phyloP scores from a whole-genome alignment of 108 stramenopile species.

The Nitzschia sp. region DNA sequence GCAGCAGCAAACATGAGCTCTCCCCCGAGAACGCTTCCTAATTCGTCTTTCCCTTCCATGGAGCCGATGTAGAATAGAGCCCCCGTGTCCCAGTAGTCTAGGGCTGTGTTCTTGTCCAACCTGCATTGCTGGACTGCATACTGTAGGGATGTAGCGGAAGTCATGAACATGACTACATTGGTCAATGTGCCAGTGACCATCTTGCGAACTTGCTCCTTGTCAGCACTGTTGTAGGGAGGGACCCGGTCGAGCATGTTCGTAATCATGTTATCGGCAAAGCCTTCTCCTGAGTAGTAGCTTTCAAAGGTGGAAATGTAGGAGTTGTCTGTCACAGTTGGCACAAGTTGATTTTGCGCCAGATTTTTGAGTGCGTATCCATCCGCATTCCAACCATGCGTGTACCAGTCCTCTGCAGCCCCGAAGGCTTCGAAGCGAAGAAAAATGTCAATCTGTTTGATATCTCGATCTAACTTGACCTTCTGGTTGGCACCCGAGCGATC shows the following conservation, averaged over 20 bases:
- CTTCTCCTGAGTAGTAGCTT: neutral
- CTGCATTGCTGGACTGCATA: constrained; percentile 23
- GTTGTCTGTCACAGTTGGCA: constrained; percentile 6
- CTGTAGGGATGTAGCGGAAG: constrained; percentile 12
- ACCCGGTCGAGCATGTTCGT: constrained; percentile 16
- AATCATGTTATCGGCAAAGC: constrained; percentile 31
- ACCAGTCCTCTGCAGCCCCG: constrained; percentile 44
- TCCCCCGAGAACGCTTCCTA: constrained; percentile 23
- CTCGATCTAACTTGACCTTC: constrained; percentile 47
- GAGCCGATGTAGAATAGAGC: constrained; percentile 52
- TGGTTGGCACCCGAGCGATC: constrained; percentile 17
- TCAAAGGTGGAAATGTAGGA: constrained; percentile 5
- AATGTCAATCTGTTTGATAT: constrained; percentile 43
- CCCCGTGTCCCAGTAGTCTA: constrained; percentile 37
- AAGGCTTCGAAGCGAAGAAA: constrained; percentile 34
- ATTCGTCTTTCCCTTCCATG: constrained; percentile 38
- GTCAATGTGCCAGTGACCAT: constrained; percentile 20
- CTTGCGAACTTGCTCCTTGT: constrained; percentile 22
- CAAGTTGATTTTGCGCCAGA: constrained; percentile 29
- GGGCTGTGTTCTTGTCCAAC: constrained; percentile 7
- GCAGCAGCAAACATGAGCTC: constrained; percentile 36
- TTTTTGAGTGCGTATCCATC: constrained; percentile 18
- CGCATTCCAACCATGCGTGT: constrained; percentile 49
- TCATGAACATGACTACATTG: constrained; percentile 36
- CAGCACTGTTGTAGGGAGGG: constrained; percentile 12